These are phyloP conservation scores for Phallus indusiatus DNA, from an alignment of 768 basidiomycete genomes.

Conservation along the genomic window DNA sequence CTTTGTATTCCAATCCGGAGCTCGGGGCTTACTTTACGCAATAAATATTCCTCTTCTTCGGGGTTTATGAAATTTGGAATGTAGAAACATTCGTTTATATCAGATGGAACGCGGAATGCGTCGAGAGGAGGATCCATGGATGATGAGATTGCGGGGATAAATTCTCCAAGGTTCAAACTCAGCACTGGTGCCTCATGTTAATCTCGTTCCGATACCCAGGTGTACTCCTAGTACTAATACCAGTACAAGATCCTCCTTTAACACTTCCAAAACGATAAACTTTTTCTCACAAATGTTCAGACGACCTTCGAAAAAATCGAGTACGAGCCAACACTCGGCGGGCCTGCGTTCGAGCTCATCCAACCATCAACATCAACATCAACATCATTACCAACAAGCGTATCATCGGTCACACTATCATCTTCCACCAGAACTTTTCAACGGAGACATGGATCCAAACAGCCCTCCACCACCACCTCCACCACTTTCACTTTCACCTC, in stretches of 20 bases:
- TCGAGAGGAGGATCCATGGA: neutral
- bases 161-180: neutral
- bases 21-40: constrained; percentile 51
- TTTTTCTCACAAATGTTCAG: neutral
- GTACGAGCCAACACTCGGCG: neutral
- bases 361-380: too few species aligned
- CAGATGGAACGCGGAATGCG: neutral
- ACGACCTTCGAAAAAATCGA: neutral
- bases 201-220: neutral
- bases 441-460: neutral
- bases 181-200: neutral
- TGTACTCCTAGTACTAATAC: neutral
- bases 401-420: neutral
- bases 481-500: too few species aligned
- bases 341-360: neutral
- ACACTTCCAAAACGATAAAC: neutral
- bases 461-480: neutral
- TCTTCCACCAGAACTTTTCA: neutral
- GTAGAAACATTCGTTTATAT: constrained; percentile 44
- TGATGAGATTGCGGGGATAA: neutral
- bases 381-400: too few species aligned
- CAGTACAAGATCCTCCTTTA: neutral
- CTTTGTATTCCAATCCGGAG: too few species aligned
- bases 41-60: constrained; percentile 68
- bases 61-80: constrained; percentile 66